Conservation (phyloP, 345 rosid genomes). For the Eucalyptus victrix region DNA sequence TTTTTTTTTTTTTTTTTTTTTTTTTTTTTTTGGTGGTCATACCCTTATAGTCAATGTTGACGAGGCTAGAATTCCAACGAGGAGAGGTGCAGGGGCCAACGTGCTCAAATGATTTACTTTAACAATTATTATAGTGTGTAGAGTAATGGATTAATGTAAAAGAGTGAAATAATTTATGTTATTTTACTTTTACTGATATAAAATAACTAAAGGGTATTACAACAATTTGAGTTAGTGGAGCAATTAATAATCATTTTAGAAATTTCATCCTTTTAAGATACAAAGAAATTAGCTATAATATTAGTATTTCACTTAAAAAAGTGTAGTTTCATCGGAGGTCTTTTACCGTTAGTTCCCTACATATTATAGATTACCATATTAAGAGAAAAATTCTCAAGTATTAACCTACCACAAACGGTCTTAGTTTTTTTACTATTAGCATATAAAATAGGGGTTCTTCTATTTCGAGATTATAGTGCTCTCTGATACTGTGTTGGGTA, state of each 20-base stretch:
- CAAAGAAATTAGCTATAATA: too few relatives aligned
- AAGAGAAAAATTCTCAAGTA: neutral
- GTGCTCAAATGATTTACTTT: neutral
- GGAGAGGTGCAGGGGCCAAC: rapidly evolving
- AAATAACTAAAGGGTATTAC: neutral
- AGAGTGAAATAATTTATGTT: neutral
- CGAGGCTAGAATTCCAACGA: too few relatives aligned
- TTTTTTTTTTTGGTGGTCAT: too few relatives aligned
- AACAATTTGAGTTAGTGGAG: neutral
- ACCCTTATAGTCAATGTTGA: too few relatives aligned
- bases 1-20: too few relatives aligned
- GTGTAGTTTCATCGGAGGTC: neutral
- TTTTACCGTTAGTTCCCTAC: neutral
- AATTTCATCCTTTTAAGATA: neutral
- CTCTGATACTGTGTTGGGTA: too few relatives aligned
- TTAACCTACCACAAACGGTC: neutral
- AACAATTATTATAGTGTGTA: neutral
- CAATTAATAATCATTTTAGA: neutral
- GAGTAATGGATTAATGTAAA: neutral
- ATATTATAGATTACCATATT: neutral
- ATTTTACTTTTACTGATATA: neutral
- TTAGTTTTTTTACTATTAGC: too few relatives aligned
- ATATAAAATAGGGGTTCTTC: too few relatives aligned
- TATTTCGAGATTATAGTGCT: neutral
- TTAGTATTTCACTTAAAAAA: too few relatives aligned